These are phyloP conservation scores for Kodamaea nitidulidarum DNA, from an alignment of 805 yeast genomes.

Conservation along the genomic window DNA sequence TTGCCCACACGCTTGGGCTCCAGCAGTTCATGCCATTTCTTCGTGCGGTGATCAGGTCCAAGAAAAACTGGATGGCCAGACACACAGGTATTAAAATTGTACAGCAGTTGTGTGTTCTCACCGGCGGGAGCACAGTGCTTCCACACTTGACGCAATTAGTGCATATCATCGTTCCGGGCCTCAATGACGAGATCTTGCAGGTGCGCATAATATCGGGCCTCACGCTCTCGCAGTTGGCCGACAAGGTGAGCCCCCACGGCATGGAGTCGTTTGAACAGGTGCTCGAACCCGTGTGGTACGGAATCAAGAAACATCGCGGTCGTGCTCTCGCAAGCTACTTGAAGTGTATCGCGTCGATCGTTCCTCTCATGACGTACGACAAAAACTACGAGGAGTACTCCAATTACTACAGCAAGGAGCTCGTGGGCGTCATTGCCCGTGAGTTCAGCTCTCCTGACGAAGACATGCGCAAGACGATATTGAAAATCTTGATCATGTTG, in stretches of 20 bases:
- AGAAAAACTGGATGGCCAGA: constrained; percentile 75
- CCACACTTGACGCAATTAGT: constrained; percentile 70
- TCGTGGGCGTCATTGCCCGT: constrained; percentile 60
- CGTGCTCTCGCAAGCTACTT: constrained; percentile 70
- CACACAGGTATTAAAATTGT: constrained; percentile 77
- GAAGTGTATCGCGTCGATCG: constrained; percentile 70
- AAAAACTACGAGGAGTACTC: constrained; percentile 61
- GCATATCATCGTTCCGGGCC: constrained; percentile 51
- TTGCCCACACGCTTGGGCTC: constrained; percentile 75
- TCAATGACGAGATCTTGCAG: constrained; percentile 64
- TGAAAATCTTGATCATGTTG: constrained; percentile 64
- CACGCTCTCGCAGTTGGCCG: constrained; percentile 73
- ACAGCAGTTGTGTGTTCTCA: constrained; percentile 65
- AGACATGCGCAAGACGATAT: constrained; percentile 74
- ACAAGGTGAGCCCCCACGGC: constrained; percentile 82
- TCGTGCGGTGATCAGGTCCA: constrained; percentile 71
- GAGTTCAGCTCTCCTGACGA: constrained; percentile 83
- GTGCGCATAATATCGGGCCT: constrained; percentile 69
- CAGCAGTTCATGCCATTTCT: constrained; percentile 72
- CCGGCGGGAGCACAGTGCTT: constrained; percentile 54
- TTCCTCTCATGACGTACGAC: constrained; percentile 74
- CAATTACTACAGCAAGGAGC: constrained; percentile 69
- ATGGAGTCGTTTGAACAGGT: constrained; percentile 77
- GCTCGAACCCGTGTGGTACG: constrained; percentile 77
- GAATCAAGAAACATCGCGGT: constrained; percentile 74